phyloP scores from a whole-genome alignment of 768 basidiomycete genomes.

The Cystoderma amianthinum region DNA sequence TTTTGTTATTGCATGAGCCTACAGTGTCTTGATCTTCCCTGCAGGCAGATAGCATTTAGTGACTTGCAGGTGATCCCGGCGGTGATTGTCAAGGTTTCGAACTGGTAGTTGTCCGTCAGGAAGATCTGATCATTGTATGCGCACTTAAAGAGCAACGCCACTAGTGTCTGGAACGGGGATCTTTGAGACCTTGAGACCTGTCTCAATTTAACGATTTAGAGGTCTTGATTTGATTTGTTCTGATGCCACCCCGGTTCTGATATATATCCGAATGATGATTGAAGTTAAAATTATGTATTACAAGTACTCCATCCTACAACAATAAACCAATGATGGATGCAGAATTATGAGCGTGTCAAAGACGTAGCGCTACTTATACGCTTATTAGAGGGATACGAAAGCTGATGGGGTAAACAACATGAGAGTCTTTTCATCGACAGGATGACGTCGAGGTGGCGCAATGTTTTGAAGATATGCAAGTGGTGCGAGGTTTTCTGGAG shows the following conservation, averaged over 20 bases:
- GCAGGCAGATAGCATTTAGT: not conserved
- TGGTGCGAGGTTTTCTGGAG: conserved; percentile 44
- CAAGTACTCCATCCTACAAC: not conserved
- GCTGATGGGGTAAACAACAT: conserved; percentile 25
- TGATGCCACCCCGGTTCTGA: not conserved
- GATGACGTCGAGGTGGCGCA: conserved; percentile 59
- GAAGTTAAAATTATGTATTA: not conserved
- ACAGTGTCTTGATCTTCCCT: not conserved
- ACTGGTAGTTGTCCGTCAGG: not conserved
- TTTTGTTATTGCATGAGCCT: too few species aligned
- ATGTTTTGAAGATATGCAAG: conserved; percentile 62
- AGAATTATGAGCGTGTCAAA: not conserved
- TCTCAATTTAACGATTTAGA: not conserved
- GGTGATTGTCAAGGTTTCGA: not conserved
- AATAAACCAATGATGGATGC: not conserved
- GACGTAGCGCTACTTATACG: not conserved
- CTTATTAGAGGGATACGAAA: not conserved
- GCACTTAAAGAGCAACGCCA: not conserved
- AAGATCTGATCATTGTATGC: not conserved
- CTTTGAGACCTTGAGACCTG: not conserved
- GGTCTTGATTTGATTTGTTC: not conserved
- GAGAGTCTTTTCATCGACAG: conserved; percentile 47
- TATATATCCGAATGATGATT: not conserved
- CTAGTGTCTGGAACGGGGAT: not conserved
- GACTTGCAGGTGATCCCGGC: not conserved